phyloP scores from a whole-genome alignment of 2,329 filamentous ascomycete genomes.

The Incumbomyces lentus region DNA sequence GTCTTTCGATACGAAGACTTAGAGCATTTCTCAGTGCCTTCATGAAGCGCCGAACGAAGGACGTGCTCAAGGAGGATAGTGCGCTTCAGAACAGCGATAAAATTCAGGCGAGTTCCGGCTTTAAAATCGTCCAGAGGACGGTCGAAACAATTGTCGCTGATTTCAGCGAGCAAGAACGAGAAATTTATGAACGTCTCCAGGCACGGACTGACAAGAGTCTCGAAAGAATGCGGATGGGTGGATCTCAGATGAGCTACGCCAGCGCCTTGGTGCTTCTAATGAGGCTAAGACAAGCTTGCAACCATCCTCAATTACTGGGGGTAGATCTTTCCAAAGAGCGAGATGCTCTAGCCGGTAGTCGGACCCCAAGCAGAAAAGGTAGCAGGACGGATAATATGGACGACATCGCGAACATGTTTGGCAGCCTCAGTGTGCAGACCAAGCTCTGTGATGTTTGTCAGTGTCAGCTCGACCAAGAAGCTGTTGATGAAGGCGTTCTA shows the following conservation, averaged over 20 bases:
- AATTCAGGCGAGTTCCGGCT: conserved; percentile 53
- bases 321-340: conserved; percentile 78
- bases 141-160: conserved; percentile 69
- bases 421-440: conserved; percentile 65
- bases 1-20: conserved; percentile 76
- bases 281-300: conserved; percentile 82
- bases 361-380: conserved; percentile 36
- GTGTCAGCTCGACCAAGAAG: conserved; percentile 50
- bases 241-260: conserved; percentile 73
- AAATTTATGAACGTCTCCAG: conserved; percentile 77
- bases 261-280: conserved; percentile 88
- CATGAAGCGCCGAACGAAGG: conserved; percentile 98
- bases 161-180: conserved; percentile 68
- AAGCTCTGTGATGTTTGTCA: conserved; percentile 81
- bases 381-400: conserved; percentile 59
- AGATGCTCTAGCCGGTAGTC: conserved; percentile 59
- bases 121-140: conserved; percentile 86
- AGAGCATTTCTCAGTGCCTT: conserved; percentile 81
- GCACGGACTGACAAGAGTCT: conserved; percentile 76
- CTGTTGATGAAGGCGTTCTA: conserved; percentile 42
- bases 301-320: conserved; percentile 81
- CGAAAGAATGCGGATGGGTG: conserved; percentile 70
- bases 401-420: conserved; percentile 74
- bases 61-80: conserved; percentile 81
- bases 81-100: conserved; percentile 51